A percentile compares a stretch with the other conserved stretches of the same genome.
Evolutionary conservation across 495 filamentous ascomycete species (phyloP).

Genomic region (Cairneyella variabilis): DNA sequence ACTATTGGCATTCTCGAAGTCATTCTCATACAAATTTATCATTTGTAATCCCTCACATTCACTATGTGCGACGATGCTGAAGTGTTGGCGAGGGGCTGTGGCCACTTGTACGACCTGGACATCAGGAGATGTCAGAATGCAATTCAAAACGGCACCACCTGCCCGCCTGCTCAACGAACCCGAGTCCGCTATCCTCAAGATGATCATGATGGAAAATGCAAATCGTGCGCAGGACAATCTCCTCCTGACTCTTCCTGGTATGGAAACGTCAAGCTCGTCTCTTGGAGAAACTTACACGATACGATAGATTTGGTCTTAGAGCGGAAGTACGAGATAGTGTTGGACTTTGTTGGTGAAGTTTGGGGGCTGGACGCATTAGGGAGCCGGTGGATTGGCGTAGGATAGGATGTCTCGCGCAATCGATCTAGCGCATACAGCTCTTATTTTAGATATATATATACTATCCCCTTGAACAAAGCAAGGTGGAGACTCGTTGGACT

Average conservation of each 20-base stretch:
- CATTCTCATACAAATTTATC: too few species aligned
- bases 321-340: neutral
- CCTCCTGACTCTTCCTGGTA: slow-evolving; percentile 7
- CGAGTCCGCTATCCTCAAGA: slow-evolving; percentile 7
- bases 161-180: slow-evolving; percentile 1
- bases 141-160: slow-evolving; percentile 4
- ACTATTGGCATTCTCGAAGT: too few species aligned
- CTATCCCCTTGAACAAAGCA: too few species aligned
- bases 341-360: neutral
- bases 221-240: slow-evolving; percentile 7
- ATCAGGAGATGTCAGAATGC: slow-evolving; percentile 7
- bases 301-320: slow-evolving; percentile 3
- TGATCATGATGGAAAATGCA: slow-evolving; percentile 13
- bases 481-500: too few species aligned
- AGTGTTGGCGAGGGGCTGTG: slow-evolving; percentile 5
- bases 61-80: slow-evolving; percentile 9
- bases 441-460: too few species aligned
- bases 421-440: too few species aligned
- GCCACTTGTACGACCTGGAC: slow-evolving; percentile 13
- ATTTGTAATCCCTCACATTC: too few species aligned
- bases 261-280: neutral
- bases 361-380: too few species aligned
- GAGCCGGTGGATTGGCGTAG: too few species aligned
- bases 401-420: too few species aligned
- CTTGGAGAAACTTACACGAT: slow-evolving; percentile 4